phyloP scores from a whole-genome alignment of 148 eudicot species.

The Camellia lanceoleosa region DNA sequence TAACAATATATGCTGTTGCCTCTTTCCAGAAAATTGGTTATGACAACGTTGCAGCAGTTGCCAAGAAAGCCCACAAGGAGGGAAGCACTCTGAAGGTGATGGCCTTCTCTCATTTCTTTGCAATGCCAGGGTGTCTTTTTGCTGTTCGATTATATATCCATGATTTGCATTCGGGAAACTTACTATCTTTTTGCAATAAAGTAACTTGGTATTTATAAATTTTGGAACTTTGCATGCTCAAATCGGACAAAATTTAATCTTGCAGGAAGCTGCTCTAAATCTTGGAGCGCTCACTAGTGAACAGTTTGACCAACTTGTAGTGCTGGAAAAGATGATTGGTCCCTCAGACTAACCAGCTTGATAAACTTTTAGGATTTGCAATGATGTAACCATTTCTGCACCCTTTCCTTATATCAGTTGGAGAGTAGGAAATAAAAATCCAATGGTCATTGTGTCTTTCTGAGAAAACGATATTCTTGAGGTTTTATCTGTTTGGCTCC shows the following conservation, averaged over 20 bases:
- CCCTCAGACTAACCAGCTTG: constrained; percentile 50
- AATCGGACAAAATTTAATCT: constrained; percentile 7
- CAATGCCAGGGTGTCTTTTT: background rate
- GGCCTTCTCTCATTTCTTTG: background rate
- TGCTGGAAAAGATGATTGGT: constrained; percentile 94
- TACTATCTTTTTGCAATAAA: background rate
- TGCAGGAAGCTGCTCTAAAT: constrained; percentile 87
- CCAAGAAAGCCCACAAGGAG: constrained; percentile 95
- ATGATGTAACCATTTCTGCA: background rate
- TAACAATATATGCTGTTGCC: constrained; percentile 16
- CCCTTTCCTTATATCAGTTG: background rate
- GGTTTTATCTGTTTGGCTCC: constrained; percentile 18
- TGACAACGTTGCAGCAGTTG: constrained; percentile 93
- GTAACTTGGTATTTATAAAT: background rate
- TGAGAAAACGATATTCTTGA: constrained; percentile 12
- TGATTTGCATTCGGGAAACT: background rate
- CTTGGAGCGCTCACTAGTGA: constrained; percentile 80
- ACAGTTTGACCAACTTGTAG: constrained; percentile 75
- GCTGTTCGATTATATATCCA: background rate
- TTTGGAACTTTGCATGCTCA: background rate
- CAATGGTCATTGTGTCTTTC: background rate
- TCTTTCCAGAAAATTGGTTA: constrained; percentile 82
- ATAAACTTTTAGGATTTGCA: background rate
- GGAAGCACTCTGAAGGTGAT: constrained; percentile 79
- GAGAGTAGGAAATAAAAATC: background rate